Evolutionary conservation across 2,329 filamentous ascomycete species (phyloP).

Genomic region (Xylariaceae sp.): DNA sequence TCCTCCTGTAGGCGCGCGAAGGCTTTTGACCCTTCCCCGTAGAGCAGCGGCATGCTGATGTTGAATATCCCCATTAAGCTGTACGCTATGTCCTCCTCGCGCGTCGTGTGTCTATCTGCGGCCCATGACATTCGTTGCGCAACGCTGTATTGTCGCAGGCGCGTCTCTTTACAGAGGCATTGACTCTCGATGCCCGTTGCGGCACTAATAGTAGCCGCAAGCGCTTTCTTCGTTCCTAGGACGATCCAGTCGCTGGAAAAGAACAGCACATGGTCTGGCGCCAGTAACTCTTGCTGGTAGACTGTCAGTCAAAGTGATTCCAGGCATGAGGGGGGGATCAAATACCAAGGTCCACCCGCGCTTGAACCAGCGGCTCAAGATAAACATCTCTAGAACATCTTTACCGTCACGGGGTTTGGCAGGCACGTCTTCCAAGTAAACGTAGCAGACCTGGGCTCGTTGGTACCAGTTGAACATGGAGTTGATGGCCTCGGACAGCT

Average conservation of each 20-base stretch:
- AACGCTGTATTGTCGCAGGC: conserved; percentile 4
- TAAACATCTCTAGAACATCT: conserved; percentile 1
- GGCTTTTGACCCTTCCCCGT: conserved; percentile 6
- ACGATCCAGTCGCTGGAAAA: conserved; percentile 4
- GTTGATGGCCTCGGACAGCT: too few species aligned
- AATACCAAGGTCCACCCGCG: not conserved
- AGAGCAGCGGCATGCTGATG: conserved; percentile 10
- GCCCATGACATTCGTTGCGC: conserved; percentile 11
- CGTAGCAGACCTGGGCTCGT: conserved; percentile 8
- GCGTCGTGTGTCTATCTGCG: not conserved
- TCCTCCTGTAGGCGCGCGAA: conserved; percentile 9
- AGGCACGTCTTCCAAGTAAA: conserved; percentile 5
- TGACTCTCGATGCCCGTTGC: conserved; percentile 8
- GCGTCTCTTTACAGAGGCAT: conserved; percentile 8
- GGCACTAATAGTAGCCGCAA: conserved; percentile 3
- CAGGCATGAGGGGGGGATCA: too few species aligned
- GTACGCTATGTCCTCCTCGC: conserved; percentile 9
- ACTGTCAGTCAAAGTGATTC: too few species aligned
- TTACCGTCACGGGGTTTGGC: not conserved
- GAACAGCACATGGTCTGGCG: conserved; percentile 9
- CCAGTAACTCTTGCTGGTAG: conserved; percentile 6
- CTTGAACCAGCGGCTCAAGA: not conserved
- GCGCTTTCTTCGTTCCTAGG: conserved; percentile 6
- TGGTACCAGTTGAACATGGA: too few species aligned
- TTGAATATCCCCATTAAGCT: conserved; percentile 8